These are phyloP conservation scores for Candolleomyces eurysporus DNA, from an alignment of 768 basidiomycete species.

Conservation along the genomic window DNA sequence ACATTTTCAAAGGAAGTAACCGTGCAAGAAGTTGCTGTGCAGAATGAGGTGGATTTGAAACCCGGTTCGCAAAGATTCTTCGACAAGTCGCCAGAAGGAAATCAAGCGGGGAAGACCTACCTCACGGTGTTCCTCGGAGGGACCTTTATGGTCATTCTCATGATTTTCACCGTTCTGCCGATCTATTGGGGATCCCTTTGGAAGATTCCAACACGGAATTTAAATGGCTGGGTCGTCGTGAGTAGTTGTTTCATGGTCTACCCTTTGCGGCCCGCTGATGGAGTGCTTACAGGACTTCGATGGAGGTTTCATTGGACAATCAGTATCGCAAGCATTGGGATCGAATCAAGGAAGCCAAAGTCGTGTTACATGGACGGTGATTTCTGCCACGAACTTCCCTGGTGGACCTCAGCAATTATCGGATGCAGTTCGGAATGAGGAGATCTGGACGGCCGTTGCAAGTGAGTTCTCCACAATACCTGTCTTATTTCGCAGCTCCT, in stretches of 20 bases:
- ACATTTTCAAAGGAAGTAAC: too few species aligned
- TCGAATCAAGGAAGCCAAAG: slow-evolving; percentile 20
- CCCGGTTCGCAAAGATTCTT: slow-evolving; percentile 18
- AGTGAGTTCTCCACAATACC: slow-evolving; percentile 26
- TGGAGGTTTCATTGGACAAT: slow-evolving; percentile 47
- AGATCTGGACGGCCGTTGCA: slow-evolving; percentile 44
- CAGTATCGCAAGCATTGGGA: slow-evolving; percentile 33
- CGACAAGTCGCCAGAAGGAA: slow-evolving; percentile 22
- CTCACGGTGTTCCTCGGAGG: slow-evolving; percentile 41
- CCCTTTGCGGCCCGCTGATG: not conserved
- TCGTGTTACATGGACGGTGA: slow-evolving; percentile 43
- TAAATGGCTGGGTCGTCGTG: slow-evolving; percentile 61
- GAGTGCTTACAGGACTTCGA: slow-evolving; percentile 52
- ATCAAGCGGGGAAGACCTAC: slow-evolving; percentile 39
- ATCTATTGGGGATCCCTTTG: slow-evolving; percentile 61
- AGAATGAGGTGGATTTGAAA: too few species aligned
- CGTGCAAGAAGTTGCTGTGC: too few species aligned
- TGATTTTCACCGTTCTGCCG: slow-evolving; percentile 49
- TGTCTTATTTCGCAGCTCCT: too few species aligned
- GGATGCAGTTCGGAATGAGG: slow-evolving; percentile 40
- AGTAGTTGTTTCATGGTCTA: slow-evolving; percentile 18
- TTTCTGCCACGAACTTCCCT: slow-evolving; percentile 41
- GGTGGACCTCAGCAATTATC: slow-evolving; percentile 42
- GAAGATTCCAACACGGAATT: slow-evolving; percentile 37
- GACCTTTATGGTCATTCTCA: slow-evolving; percentile 33